Evolutionary conservation across 306 rosid species (phyloP), one percentile per base, ranked within the genome.

Genomic region (Cucurbita maxima): DNA sequence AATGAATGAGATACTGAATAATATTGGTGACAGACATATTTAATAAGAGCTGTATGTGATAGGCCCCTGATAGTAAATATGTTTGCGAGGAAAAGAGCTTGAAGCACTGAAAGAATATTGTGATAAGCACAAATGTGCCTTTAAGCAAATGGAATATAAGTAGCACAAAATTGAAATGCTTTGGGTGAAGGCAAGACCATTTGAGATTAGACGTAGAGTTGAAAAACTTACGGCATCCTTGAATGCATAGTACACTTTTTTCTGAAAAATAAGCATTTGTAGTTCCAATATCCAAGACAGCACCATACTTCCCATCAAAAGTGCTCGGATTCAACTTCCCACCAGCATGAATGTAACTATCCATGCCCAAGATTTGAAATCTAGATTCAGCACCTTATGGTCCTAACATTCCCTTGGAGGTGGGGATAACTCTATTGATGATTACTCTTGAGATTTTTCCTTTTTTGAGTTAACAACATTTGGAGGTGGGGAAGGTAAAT

Each of bases 201-300:
- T 25, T 20, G 50, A 48, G 44, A 30, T 47, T 20, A 13, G 40
- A 73, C 22, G 36, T 58, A 16, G 57, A 77, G 43, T 8, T 48
- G 15, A 43, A 75, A 59, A 37, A 18, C 85, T 82, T 79, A 84
- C 88, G 71, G 85, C 83, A 25, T 75, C 72, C 78, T 79, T 81
- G 62, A 84, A 84, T 14, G 77, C 84, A 50, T 74, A 5, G 76
- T 81, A 82, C 59, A 84, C 88, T 52, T 71, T 79, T 79, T 73
- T 75, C 81, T 18, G 88, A 84, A 75, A 84, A 77, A 78, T 84
- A 84, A 20, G 88, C 88, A 72, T 84, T 82, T 59, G 88, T 84
- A 18, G 88, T 84, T 77, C 88, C 88, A 77, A 85, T 84, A 75
- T 84, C 88, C 88, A 84, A 77, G 71, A 84, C 85, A 56, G 88